Conservation (phyloP, 768 basidiomycete genomes). For the Pleurotus platypus region DNA sequence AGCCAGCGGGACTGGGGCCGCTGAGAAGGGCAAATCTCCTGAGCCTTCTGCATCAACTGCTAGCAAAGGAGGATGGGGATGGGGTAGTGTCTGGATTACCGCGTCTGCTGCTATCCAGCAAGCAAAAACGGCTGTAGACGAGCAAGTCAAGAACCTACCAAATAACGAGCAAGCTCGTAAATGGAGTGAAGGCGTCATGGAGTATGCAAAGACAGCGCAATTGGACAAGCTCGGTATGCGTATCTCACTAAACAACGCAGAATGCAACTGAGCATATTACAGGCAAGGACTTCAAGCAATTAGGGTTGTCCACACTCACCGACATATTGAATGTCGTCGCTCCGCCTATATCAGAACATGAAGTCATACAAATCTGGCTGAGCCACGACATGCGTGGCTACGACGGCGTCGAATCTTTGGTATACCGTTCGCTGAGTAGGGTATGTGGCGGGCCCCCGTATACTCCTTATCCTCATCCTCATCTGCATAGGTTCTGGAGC, state of each 20-base stretch:
- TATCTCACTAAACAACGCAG: background rate
- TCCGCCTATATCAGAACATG: constrained; percentile 97
- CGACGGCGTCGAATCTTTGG: constrained; percentile 91
- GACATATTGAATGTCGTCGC: constrained; percentile 96
- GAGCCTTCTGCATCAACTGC: constrained; percentile 14
- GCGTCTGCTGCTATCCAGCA: constrained; percentile 86
- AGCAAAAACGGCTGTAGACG: constrained; percentile 85
- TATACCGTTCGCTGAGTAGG: constrained; percentile 81
- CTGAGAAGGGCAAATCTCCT: constrained; percentile 20
- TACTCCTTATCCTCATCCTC: constrained; percentile 1
- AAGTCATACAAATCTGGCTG: constrained; percentile 94
- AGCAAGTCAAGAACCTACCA: constrained; percentile 85
- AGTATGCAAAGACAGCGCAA: constrained; percentile 86
- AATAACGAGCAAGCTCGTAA: constrained; percentile 86
- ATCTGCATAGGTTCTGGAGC: constrained; percentile 77
- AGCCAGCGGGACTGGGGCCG: constrained; percentile 14
- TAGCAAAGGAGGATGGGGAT: constrained; percentile 59
- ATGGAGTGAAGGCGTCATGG: constrained; percentile 82
- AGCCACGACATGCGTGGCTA: constrained; percentile 97
- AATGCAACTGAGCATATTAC: constrained; percentile 4
- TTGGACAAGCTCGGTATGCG: constrained; percentile 82
- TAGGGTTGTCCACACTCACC: constrained; percentile 83
- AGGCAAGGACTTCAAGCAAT: constrained; percentile 90
- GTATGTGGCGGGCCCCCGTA: constrained; percentile 38
- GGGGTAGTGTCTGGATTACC: constrained; percentile 87